Evolutionary conservation across 2,329 filamentous ascomycete genomes (phyloP), one percentile per base, ranked within the genome.

Genomic region (Trichoderma gracile): DNA sequence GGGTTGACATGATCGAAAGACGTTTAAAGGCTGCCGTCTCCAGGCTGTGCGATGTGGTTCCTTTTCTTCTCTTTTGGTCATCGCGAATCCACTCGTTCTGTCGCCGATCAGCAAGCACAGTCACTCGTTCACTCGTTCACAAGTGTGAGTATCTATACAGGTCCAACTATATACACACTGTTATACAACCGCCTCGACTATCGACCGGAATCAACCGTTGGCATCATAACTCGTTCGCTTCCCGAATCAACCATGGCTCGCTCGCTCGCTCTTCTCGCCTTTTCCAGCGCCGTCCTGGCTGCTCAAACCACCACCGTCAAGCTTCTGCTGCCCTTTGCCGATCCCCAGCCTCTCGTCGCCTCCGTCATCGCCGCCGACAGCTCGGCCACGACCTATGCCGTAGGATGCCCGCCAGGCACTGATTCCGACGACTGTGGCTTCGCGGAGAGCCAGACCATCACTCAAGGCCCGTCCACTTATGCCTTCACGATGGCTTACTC

Each of bases 391-490:
- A 78, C 76, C 2, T 69, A 72, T 52, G 68, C 67, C 52, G 50
- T 77, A 23, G 63, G 63, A 25, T 78, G 76, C 64, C 60, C 25
- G 60, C 46, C 56, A 9, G 60, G 67, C 33, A 58, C 60, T 33
- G 23, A 63, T 21, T 7, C 21, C 3, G 30, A 52, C 3, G 50
- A 63, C 3, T 65, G 64, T 33, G 45, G 49, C 2, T 49, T 57
- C 19, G 5, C 25, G 5, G 15, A 10, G 33, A 49, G 45, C 60
- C n/a, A 69, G 9, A 73, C 69, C 15, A 27, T 77, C 61, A 64
- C 71, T n/a, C 71, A 74, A 49, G 75, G 70, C 45, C 71, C 68
- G 14, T 69, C 64, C 17, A 77, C 74, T 10, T 68, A 72, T 52
- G 62, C 15, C 17, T 62, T 45, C 30, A 30, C 19, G 10, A 30